Conservation (phyloP, 768 basidiomycete species). For the Leccinum sublutescens region DNA sequence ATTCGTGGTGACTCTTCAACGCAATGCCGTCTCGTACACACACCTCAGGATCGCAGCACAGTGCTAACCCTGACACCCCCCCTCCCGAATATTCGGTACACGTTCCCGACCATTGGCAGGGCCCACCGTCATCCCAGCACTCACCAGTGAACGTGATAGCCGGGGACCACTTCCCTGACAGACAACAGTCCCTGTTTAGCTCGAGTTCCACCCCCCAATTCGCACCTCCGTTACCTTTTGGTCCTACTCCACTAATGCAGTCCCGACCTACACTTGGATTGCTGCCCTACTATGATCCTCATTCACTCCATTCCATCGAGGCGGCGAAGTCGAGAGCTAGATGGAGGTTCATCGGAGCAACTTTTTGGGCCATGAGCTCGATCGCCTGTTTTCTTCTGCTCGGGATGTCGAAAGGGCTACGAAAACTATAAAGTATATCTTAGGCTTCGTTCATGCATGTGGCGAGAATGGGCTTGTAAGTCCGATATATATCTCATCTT, state of each 20-base stretch:
- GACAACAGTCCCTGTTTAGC: conserved; percentile 18
- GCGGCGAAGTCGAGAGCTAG: conserved; percentile 40
- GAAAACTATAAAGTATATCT: conserved; percentile 1
- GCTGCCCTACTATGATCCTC: conserved; percentile 44
- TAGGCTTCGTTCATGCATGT: not conserved
- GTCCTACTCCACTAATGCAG: conserved; percentile 42
- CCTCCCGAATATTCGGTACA: conserved; percentile 30
- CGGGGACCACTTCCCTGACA: conserved; percentile 12
- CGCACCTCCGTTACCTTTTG: conserved; percentile 24
- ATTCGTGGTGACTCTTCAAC: not conserved
- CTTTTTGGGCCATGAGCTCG: conserved; percentile 39
- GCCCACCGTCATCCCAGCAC: conserved; percentile 18
- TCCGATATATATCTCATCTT: not conserved
- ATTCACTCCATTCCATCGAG: conserved; percentile 37
- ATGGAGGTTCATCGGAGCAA: conserved; percentile 43
- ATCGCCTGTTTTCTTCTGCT: conserved; percentile 29
- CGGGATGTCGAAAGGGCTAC: conserved; percentile 20
- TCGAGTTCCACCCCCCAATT: conserved; percentile 16
- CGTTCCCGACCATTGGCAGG: conserved; percentile 12
- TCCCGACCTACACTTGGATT: conserved; percentile 35
- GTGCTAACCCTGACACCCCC: conserved; percentile 27
- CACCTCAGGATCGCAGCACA: conserved; percentile 16
- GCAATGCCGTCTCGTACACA: conserved; percentile 16
- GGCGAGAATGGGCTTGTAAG: not conserved
- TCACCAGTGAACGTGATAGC: conserved; percentile 13